Evolutionary conservation across 2,329 filamentous ascomycete species (phyloP).

Genomic region (Beauveria rudraprayagi): DNA sequence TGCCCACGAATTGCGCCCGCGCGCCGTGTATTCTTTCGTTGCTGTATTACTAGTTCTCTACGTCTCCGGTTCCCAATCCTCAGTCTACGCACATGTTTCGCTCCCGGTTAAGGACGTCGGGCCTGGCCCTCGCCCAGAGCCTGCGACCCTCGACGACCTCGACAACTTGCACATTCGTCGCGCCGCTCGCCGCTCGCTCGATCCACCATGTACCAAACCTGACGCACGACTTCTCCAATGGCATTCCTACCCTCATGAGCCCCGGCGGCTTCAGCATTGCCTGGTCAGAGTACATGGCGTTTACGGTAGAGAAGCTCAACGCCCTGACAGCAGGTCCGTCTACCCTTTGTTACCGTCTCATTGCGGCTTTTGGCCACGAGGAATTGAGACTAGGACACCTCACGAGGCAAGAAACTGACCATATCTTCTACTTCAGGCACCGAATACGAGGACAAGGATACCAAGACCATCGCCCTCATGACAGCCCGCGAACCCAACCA

Average conservation of each 20-base stretch:
- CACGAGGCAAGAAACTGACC: conserved; percentile 11
- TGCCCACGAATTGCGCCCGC: neutral
- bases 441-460: conserved; percentile 50
- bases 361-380: neutral
- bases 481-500: conserved; percentile 70
- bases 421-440: conserved; percentile 41
- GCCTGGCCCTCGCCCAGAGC: conserved; percentile 29
- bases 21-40: neutral
- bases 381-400: neutral
- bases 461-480: conserved; percentile 62
- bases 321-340: conserved; percentile 59
- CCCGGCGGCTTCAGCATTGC: conserved; percentile 62
- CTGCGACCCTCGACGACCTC: conserved; percentile 28
- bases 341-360: neutral
- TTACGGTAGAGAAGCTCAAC: conserved; percentile 71
- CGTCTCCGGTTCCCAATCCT: neutral
- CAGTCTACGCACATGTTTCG: conserved; percentile 37
- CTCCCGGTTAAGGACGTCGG: conserved; percentile 45
- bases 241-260: conserved; percentile 64
- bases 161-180: conserved; percentile 26
- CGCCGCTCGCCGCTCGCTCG: conserved; percentile 28
- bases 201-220: conserved; percentile 42
- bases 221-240: conserved; percentile 37
- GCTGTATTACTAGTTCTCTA: neutral
- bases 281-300: conserved; percentile 74